Evolutionary conservation across 805 yeast genomes (phyloP), one percentile per base, ranked within the genome.

Genomic region (Suhomyces kilbournensis): DNA sequence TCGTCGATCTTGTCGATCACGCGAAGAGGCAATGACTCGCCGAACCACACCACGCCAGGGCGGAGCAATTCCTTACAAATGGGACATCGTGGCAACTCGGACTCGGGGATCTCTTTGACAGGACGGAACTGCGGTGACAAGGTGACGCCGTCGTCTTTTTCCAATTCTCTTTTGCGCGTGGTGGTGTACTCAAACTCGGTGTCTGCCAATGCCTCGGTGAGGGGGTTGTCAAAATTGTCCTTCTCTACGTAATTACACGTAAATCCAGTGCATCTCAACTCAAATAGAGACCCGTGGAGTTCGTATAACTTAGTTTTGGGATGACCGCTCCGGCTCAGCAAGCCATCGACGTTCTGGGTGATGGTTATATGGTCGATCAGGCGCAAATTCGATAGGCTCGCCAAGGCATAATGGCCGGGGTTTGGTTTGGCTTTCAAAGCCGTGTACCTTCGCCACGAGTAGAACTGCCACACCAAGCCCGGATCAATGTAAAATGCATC

Each of bases 31-130:
- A 91, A 70, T 14, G 90, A 78, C 67, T 91, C 97, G n/a, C 97
- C 97, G 69, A 87, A 90, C 97, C 97, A 91, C 5, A 90, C 92
- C 3, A 91, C 96, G 0, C 94, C 96, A 0, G 97, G 97, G 20
- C 97, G 74, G 53, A 91, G 69, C 10, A 87, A 64, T 4, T 75
- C 77, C n/a, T 72, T 64, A 64, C 97, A 91, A 9, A 70, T 70
- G 0, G 97, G 96, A 65, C 97, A 91, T 39, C 68, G 78, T 1
- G 97, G 97, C 9, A 90, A 74, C 1, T 82, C 82, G 1, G 67
- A 62, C 46, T 70, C 79, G 3, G 75, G 69, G 1, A 90, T 68
- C 14, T 70, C 63, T n/a, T 78, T 72, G 2, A 78, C 75, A 2
- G 85, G 83, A 2, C 69, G 60, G 47, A 78, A 73, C 40, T 76